Evolutionary conservation across 2,329 filamentous ascomycete genomes (phyloP).

Genomic region (Chalara sp.): DNA sequence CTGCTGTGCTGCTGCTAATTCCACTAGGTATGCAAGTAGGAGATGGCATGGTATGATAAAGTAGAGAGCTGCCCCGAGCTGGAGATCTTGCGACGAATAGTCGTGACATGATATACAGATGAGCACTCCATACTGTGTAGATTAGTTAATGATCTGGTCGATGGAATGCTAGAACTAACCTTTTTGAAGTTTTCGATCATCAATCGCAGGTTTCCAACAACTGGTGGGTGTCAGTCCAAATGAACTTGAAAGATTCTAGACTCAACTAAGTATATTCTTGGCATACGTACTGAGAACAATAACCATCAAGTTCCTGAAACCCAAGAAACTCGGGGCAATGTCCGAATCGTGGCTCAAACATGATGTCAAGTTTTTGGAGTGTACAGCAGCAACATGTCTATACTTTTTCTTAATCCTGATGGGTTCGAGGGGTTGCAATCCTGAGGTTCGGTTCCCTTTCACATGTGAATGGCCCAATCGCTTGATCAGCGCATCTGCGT

Average conservation of each 20-base stretch:
- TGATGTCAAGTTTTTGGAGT: slow-evolving; percentile 65
- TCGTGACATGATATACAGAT: slow-evolving; percentile 90
- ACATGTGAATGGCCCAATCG: slow-evolving; percentile 23
- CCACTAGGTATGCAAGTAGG: slow-evolving; percentile 84
- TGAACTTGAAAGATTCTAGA: not conserved
- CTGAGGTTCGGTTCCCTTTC: slow-evolving; percentile 8
- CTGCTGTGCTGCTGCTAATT: slow-evolving; percentile 73
- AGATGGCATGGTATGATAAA: slow-evolving; percentile 86
- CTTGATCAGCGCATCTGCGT: slow-evolving; percentile 11
- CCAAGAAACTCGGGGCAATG: slow-evolving; percentile 74
- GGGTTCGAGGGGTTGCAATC: slow-evolving; percentile 19
- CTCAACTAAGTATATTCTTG: not conserved
- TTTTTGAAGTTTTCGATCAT: slow-evolving; percentile 98
- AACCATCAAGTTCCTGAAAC: slow-evolving; percentile 94
- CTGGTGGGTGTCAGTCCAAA: slow-evolving; percentile 35
- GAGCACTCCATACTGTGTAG: slow-evolving; percentile 71
- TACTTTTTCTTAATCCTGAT: slow-evolving; percentile 57
- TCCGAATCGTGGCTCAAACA: slow-evolving; percentile 80
- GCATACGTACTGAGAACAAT: slow-evolving; percentile 67
- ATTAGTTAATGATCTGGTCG: slow-evolving; percentile 8
- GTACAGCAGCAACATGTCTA: slow-evolving; percentile 84
- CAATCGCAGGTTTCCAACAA: slow-evolving; percentile 87
- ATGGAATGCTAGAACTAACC: slow-evolving; percentile 36
- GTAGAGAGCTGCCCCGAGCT: slow-evolving; percentile 72
- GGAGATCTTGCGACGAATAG: slow-evolving; percentile 70